phyloP scores from a whole-genome alignment of 208 protist genomes.

The Leishmania tropica region DNA sequence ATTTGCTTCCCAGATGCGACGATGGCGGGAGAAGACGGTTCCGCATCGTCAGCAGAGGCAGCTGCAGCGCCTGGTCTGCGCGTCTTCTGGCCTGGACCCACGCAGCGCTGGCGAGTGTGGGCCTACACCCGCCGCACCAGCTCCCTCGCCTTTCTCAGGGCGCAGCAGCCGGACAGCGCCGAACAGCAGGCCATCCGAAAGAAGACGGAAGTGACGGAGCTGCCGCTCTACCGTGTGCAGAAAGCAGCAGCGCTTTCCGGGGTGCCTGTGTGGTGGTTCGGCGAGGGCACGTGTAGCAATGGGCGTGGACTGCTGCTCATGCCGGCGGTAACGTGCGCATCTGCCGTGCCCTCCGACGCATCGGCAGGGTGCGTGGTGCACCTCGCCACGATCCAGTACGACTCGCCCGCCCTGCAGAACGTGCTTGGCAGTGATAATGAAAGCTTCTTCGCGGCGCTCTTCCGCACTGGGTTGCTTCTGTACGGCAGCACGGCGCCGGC shows the following conservation, averaged over 20 bases:
- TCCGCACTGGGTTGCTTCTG: constrained; percentile 44
- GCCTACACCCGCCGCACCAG: constrained; percentile 51
- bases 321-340: constrained; percentile 8
- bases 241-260: constrained; percentile 30
- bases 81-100: constrained; percentile 55
- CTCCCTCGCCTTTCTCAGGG: constrained; percentile 28
- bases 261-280: constrained; percentile 64
- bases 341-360: not conserved
- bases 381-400: constrained; percentile 51
- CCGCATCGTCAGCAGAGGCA: not conserved
- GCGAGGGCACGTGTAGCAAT: constrained; percentile 76
- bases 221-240: constrained; percentile 37
- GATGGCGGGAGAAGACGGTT: not conserved
- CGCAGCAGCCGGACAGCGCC: constrained; percentile 15
- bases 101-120: constrained; percentile 79
- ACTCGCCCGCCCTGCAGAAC: constrained; percentile 65
- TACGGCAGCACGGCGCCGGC: constrained; percentile 59
- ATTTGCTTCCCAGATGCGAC: constrained; percentile 24
- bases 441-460: constrained; percentile 34
- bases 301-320: constrained; percentile 67
- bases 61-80: constrained; percentile 17
- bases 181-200: constrained; percentile 3
- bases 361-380: constrained; percentile 31
- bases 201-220: constrained; percentile 13
- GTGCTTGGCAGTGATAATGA: constrained; percentile 41